Base-by-base conservation (phyloP, 805 yeast species). In the Kodamaea hsintzibuensis region DNA sequence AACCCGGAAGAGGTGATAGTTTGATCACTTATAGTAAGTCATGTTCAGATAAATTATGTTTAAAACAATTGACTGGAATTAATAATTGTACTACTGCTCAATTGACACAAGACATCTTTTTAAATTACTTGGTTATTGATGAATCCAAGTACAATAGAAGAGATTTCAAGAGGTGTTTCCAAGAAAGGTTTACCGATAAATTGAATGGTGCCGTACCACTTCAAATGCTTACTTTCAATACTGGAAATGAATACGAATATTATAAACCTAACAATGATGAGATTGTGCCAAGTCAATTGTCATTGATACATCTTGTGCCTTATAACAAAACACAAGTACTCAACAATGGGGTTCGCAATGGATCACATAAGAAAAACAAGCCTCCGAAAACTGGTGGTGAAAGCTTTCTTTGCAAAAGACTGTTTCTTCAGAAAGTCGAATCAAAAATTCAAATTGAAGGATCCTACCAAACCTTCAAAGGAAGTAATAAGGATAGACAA, bases 1-100 rank as follows among this genome's bases (percentile, higher is more conserved):
- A 95, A 64, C 99, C 98, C 0, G 99, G 99, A 1, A 69, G 98
- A 49, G 66, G 76, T 27, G 98, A 95, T 65, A 87, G 97, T 2
- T 79, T 80, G 1, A 57, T 83, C 3, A 81, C 96, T 0, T 68
- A 80, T 48, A 88, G 96, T 30, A 93, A 91, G 66, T 89, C 97
- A 0, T 93, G 98, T 66, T 84, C 96, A 0, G 98, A 93, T 66
- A 93, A 93, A 62, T 67, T 93, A 22, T 78, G 89, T 43, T 50
- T 86, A 48, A 78, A 79, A 55, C 97, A 90, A 65, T 69, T 72
- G 37, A 72, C 75, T 0, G 87, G 91, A 0, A 48, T 86, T 2
- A 65, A 81, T 42, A 85, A 80, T 59, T 63, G 81, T 3, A 49
- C 80, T 7, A 78, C 81, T 1, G 72, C 76, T 39, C 55, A 51